Evolutionary conservation across 768 basidiomycete species (phyloP).

Genomic region (Termitomyces bulborhizus): DNA sequence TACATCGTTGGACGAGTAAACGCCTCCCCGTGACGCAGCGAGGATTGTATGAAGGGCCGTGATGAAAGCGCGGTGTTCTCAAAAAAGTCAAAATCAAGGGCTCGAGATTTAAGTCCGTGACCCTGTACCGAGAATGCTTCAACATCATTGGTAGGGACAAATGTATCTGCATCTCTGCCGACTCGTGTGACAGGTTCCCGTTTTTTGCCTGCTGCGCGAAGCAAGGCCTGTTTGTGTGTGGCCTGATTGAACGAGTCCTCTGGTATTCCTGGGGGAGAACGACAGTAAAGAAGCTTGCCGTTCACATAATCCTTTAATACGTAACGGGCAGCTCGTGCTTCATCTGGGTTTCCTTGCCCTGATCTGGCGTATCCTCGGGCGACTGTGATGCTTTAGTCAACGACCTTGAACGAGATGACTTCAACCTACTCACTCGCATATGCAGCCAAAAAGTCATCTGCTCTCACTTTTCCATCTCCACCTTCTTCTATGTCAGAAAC

Average conservation of each 20-base stretch:
- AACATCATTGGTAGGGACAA: slow-evolving; percentile 41
- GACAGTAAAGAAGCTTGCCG: slow-evolving; percentile 86
- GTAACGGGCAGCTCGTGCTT: slow-evolving; percentile 87
- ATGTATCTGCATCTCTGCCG: slow-evolving; percentile 78
- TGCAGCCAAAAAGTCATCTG: slow-evolving; percentile 77
- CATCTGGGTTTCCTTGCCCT: slow-evolving; percentile 96
- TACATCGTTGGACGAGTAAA: slow-evolving; percentile 63
- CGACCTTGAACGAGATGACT: background rate
- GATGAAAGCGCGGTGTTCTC: slow-evolving; percentile 43
- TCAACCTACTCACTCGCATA: slow-evolving; percentile 76
- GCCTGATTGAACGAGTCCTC: slow-evolving; percentile 70
- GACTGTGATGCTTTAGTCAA: slow-evolving; percentile 45
- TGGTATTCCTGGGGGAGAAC: slow-evolving; percentile 72
- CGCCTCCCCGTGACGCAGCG: slow-evolving; percentile 46
- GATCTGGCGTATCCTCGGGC: slow-evolving; percentile 89
- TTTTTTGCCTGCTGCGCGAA: slow-evolving; percentile 71
- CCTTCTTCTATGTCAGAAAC: slow-evolving; percentile 69
- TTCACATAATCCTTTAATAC: slow-evolving; percentile 97
- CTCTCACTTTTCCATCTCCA: slow-evolving; percentile 66
- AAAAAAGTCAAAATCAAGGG: slow-evolving; percentile 83
- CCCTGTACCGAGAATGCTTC: slow-evolving; percentile 18
- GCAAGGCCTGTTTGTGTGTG: slow-evolving; percentile 56
- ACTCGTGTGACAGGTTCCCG: slow-evolving; percentile 85
- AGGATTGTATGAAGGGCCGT: slow-evolving; percentile 59
- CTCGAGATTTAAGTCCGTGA: slow-evolving; percentile 51